Evolutionary conservation across 192 early-diverging fungal genomes (phyloP).

Genomic region (Chytriomyces sp.): DNA sequence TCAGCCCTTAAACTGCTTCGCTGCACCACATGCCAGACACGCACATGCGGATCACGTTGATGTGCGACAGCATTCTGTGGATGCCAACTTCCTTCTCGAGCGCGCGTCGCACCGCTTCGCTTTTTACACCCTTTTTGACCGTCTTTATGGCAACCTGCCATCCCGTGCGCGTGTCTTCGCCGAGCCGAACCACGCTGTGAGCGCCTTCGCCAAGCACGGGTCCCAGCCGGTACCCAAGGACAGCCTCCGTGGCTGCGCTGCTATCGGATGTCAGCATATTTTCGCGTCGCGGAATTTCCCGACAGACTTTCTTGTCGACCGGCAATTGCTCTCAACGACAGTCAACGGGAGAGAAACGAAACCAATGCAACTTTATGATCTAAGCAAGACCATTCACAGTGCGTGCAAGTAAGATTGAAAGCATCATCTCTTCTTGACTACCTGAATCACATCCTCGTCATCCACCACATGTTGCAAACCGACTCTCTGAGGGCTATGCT

Average conservation of each 20-base stretch:
- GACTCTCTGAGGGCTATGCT: slow-evolving; percentile 96
- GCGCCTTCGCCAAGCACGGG: slow-evolving; percentile 52
- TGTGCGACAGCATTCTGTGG: slow-evolving; percentile 24
- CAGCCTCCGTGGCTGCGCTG: neutral
- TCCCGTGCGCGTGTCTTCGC: slow-evolving; percentile 18
- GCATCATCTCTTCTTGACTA: slow-evolving; percentile 40
- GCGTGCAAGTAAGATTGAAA: neutral
- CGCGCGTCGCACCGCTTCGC: slow-evolving; percentile 25
- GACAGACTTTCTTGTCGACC: too few species aligned
- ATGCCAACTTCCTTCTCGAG: slow-evolving; percentile 61
- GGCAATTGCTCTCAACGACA: too few species aligned
- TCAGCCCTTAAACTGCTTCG: too few species aligned
- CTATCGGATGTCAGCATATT: too few species aligned
- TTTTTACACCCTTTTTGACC: slow-evolving; percentile 48
- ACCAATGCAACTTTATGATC: too few species aligned
- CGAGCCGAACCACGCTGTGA: slow-evolving; percentile 36
- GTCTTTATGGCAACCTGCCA: slow-evolving; percentile 61
- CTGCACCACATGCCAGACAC: slow-evolving; percentile 1
- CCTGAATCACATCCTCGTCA: slow-evolving; percentile 91
- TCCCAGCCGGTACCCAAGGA: slow-evolving; percentile 25
- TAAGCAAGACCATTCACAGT: neutral
- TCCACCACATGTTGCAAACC: slow-evolving; percentile 76
- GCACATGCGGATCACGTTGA: slow-evolving; percentile 13
- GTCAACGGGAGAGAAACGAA: too few species aligned
- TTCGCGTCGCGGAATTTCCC: too few species aligned